A percentile compares a stretch with the other conserved stretches of the same genome.
These are phyloP conservation scores for Diplodia sapinea DNA, from an alignment of 2,329 filamentous ascomycete species.

Conservation along the genomic window DNA sequence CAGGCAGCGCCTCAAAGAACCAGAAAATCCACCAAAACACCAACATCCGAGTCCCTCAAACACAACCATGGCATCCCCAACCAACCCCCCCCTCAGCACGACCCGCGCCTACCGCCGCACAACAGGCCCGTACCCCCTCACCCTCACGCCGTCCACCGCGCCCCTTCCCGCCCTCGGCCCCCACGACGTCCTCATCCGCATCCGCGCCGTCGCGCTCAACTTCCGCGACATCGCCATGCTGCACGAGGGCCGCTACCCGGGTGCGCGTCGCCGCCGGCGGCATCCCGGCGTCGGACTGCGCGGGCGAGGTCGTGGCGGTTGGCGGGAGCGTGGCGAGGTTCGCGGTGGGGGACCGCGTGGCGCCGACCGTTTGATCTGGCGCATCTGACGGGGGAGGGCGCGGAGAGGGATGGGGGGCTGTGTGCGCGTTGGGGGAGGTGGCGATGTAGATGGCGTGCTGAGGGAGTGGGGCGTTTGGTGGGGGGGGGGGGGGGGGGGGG, in stretches of 20 bases:
- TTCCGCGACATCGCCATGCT: conserved; percentile 41
- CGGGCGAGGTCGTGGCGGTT: conserved; percentile 38
- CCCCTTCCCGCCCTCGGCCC: conserved; percentile 34
- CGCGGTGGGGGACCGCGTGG: conserved; percentile 39
- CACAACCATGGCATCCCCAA: not conserved
- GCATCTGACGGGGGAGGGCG: conserved; percentile 20
- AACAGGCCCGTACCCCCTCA: conserved; percentile 30
- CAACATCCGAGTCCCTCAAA: not conserved
- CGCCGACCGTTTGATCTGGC: conserved; percentile 33
- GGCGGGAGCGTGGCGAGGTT: conserved; percentile 36
- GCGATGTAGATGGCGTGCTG: conserved; percentile 36
- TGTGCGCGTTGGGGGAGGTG: conserved; percentile 32
- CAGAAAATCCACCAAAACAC: no score
- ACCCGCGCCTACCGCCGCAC: conserved; percentile 37
- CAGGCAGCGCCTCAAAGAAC: no score
- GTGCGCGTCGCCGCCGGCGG: conserved; percentile 32
- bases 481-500: conserved; percentile 37
- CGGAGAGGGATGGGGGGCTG: conserved; percentile 32
- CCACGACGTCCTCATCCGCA: conserved; percentile 37
- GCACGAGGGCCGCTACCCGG: conserved; percentile 35
- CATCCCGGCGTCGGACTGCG: conserved; percentile 38
- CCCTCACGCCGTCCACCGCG: conserved; percentile 33
- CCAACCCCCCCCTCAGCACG: conserved; percentile 2
- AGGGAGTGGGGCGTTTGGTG: conserved; percentile 39
- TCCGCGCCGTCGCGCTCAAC: conserved; percentile 41